Percentiles rank a stretch among this genome's conserved stretches.
Conservation (phyloP, 768 basidiomycete genomes). For the Cystobasidium tubakii region DNA sequence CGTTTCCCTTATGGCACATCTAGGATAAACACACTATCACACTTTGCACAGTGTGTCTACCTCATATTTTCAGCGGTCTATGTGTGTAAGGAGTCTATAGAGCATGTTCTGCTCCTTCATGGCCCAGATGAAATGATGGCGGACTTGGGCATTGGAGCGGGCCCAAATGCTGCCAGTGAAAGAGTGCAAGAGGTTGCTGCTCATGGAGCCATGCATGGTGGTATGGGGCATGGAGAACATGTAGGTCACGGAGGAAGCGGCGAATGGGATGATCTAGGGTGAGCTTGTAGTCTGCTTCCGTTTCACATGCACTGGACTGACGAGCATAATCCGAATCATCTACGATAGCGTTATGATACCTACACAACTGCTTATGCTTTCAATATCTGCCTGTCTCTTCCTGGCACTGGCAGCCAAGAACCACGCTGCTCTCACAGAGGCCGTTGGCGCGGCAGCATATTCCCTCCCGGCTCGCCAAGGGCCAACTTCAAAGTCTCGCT, state of each 20-base stretch:
- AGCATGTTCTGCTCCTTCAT: constrained; percentile 67
- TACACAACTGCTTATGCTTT: constrained; percentile 29
- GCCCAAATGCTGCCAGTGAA: constrained; percentile 1
- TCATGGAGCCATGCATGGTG: constrained; percentile 44
- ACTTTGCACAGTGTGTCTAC: constrained; percentile 85
- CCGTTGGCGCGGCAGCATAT: constrained; percentile 37
- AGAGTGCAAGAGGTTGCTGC: background rate
- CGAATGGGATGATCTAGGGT: constrained; percentile 36
- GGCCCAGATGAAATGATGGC: constrained; percentile 26
- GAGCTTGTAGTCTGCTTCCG: background rate
- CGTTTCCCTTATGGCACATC: constrained; percentile 55
- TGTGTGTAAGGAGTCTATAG: constrained; percentile 92
- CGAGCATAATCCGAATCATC: background rate
- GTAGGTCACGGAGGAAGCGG: background rate
- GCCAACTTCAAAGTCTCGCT: constrained; percentile 11
- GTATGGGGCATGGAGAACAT: constrained; percentile 42
- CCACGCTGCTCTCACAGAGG: constrained; percentile 38
- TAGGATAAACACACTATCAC: constrained; percentile 47
- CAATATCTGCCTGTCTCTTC: constrained; percentile 25
- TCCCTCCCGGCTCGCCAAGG: constrained; percentile 26
- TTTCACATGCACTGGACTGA: background rate
- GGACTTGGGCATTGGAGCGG: background rate
- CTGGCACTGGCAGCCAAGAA: constrained; percentile 31
- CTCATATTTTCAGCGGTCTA: constrained; percentile 90
- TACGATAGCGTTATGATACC: constrained; percentile 32